These are phyloP conservation scores for Pisolithus thermaeus DNA, from an alignment of 1,284 basidiomycete genomes.

Conservation along the genomic window DNA sequence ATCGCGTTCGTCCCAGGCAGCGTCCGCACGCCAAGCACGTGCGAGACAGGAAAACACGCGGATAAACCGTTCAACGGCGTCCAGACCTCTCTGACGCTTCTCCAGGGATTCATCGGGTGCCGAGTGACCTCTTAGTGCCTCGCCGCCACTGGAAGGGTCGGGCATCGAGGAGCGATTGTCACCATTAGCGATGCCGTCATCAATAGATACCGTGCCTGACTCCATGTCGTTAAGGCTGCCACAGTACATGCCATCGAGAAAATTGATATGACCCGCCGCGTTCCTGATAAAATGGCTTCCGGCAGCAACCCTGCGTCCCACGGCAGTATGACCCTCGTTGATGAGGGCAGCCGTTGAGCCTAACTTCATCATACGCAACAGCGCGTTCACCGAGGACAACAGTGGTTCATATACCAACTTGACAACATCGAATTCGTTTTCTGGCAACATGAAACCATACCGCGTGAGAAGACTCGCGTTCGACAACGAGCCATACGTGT, in stretches of 20 bases:
- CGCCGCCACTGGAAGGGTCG: constrained; percentile 1
- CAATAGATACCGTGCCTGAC: constrained; percentile 4
- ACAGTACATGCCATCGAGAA: constrained; percentile 19
- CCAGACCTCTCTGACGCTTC: constrained; percentile 11
- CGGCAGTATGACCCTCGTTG: constrained; percentile 12
- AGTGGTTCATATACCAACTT: constrained; percentile 20
- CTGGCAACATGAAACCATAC: constrained; percentile 33
- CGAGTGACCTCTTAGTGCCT: not conserved
- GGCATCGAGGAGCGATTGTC: constrained; percentile 6
- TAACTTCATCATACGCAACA: constrained; percentile 4
- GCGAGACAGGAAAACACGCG: constrained; percentile 18
- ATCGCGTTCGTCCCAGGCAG: constrained; percentile 20
- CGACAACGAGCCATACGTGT: constrained; percentile 67
- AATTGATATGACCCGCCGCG: constrained; percentile 19
- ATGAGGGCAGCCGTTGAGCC: not conserved
- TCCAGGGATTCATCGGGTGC: constrained; percentile 7
- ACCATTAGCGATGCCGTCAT: constrained; percentile 17
- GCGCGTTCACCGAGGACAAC: constrained; percentile 9
- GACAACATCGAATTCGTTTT: constrained; percentile 27
- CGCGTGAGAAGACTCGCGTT: constrained; percentile 26
- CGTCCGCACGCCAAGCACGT: constrained; percentile 16
- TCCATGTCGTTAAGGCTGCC: constrained; percentile 17
- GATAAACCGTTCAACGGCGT: constrained; percentile 8
- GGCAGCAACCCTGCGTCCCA: constrained; percentile 3
- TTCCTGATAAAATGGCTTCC: constrained; percentile 18